Evolutionary conservation across 2,329 filamentous ascomycete genomes (phyloP).

Genomic region (Aureobasidium mangrovei): DNA sequence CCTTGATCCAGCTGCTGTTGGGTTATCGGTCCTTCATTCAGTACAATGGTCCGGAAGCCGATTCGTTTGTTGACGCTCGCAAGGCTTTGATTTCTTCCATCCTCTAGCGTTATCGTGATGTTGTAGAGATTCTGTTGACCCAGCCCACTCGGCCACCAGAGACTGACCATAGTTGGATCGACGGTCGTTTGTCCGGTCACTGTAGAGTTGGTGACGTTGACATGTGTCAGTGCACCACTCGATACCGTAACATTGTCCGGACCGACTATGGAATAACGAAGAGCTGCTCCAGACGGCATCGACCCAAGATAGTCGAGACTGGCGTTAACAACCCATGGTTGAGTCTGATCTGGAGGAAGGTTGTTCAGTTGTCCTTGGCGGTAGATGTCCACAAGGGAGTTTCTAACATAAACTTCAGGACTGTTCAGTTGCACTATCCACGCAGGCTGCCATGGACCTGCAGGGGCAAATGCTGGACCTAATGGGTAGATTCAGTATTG

Average conservation of each 20-base stretch:
- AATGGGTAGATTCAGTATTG: constrained; percentile 18
- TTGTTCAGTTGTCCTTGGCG: constrained; percentile 51
- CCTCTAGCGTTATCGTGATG: constrained; percentile 41
- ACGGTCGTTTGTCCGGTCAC: constrained; percentile 44
- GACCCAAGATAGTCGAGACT: constrained; percentile 50
- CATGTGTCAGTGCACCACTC: constrained; percentile 31
- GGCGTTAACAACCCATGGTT: constrained; percentile 53
- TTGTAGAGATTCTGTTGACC: constrained; percentile 51
- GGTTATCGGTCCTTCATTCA: constrained; percentile 48
- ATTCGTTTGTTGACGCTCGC: constrained; percentile 44
- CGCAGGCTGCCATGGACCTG: constrained; percentile 54
- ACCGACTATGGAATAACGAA: constrained; percentile 43
- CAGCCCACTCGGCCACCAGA: constrained; percentile 54
- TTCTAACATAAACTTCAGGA: constrained; percentile 40
- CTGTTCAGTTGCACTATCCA: constrained; percentile 45
- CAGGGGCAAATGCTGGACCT: constrained; percentile 53
- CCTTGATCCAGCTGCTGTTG: constrained; percentile 45
- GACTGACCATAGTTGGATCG: constrained; percentile 36
- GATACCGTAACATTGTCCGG: constrained; percentile 32
- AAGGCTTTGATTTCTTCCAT: constrained; percentile 29
- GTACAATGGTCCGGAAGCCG: constrained; percentile 54
- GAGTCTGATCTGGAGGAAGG: constrained; percentile 46
- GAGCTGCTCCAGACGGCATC: constrained; percentile 34
- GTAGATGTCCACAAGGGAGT: constrained; percentile 51
- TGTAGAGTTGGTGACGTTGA: constrained; percentile 34